Percentiles rank a stretch among this genome's conserved stretches.
Evolutionary conservation across 106 monocot genomes (phyloP).

Genomic region (Allium sativum): DNA sequence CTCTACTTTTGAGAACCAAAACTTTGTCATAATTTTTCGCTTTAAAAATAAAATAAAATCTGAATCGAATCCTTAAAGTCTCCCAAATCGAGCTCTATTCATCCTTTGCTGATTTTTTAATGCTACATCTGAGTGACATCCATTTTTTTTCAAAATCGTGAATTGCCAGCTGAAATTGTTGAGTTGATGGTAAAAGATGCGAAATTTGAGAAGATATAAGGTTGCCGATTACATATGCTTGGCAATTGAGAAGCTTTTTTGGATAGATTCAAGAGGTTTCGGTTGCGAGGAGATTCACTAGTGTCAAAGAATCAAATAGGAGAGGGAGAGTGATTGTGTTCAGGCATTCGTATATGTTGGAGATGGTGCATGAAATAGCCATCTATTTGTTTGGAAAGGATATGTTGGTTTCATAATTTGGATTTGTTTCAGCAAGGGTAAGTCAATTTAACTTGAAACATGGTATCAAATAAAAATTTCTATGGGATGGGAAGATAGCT

Average conservation of each 20-base stretch:
- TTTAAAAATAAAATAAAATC: no score
- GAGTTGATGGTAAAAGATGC: slow-evolving; percentile 16
- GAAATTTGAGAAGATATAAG: slow-evolving; percentile 8
- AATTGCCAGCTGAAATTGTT: no score
- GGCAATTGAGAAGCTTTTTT: slow-evolving; percentile 27
- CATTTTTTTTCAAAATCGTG: no score
- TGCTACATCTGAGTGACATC: no score
- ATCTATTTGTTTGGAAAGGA: no score
- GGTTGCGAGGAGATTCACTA: slow-evolving; percentile 21
- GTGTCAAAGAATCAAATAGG: slow-evolving; percentile 7
- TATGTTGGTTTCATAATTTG: slow-evolving; percentile 92
- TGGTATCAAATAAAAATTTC: slow-evolving; percentile 87
- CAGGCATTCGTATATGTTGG: slow-evolving; percentile 63
- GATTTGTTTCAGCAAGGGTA: slow-evolving; percentile 99
- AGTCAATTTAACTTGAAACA: slow-evolving; percentile 1
- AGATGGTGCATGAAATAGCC: slow-evolving; percentile 82
- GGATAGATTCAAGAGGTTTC: slow-evolving; percentile 20
- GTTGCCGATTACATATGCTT: slow-evolving; percentile 29
- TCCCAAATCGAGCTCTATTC: no score
- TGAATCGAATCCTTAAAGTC: no score
- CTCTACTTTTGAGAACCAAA: no score
- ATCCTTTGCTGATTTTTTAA: no score
- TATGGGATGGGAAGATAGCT: slow-evolving; percentile 66
- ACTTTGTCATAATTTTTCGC: no score
- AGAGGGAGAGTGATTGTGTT: slow-evolving; percentile 25